Evolutionary conservation across 148 eudicot genomes (phyloP).

Genomic region (Vaccinium vitisidaea): DNA sequence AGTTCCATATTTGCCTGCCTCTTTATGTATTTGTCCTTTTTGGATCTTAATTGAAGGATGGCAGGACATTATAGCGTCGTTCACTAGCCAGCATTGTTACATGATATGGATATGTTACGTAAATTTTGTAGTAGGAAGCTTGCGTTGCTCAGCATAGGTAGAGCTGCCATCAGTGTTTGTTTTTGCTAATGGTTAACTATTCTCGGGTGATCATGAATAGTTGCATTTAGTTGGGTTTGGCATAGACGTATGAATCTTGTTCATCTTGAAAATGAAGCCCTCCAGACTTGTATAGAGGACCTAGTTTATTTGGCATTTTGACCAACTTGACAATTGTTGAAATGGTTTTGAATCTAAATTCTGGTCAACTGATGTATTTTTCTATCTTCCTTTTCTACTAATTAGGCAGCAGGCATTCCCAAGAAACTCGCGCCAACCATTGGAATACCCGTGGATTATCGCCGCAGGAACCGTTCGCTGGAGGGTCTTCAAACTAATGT

Average conservation of each 20-base stretch:
- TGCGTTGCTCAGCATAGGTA: not conserved
- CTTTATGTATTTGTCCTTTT: not conserved
- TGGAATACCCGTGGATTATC: slow-evolving; percentile 60
- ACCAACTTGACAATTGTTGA: not conserved
- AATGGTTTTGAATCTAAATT: not conserved
- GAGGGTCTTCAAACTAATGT: slow-evolving; percentile 59
- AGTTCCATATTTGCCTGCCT: not conserved
- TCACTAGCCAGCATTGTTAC: not conserved
- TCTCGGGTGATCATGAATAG: not conserved
- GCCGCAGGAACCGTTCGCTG: slow-evolving; percentile 55
- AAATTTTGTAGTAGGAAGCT: not conserved
- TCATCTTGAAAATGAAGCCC: not conserved
- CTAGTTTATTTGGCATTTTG: not conserved
- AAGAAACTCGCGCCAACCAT: slow-evolving; percentile 61
- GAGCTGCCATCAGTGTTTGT: not conserved
- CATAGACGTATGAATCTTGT: not conserved
- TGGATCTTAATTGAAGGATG: not conserved
- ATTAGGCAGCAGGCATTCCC: slow-evolving; percentile 60
- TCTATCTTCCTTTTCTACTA: not conserved
- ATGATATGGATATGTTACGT: not conserved
- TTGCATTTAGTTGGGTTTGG: not conserved
- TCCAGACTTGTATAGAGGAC: not conserved
- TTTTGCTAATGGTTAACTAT: too few species aligned
- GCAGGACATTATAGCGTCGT: not conserved
- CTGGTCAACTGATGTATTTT: not conserved